phyloP scores from a whole-genome alignment of 208 protist species.

The Sergeia podlipaevii region DNA sequence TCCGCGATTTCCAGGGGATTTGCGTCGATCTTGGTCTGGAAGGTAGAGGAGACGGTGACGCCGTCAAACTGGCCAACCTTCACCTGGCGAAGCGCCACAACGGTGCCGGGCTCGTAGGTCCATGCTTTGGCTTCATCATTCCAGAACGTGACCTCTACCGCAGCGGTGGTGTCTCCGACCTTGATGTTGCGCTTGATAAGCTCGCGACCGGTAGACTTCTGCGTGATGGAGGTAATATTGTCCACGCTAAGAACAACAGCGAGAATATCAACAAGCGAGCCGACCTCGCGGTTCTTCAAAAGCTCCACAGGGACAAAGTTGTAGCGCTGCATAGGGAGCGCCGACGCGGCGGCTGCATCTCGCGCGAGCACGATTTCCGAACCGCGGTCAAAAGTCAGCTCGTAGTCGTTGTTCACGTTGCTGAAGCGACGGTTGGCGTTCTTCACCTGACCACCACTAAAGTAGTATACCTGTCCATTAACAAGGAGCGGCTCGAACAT shows the following conservation, averaged over 20 bases:
- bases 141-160: slow-evolving; percentile 88
- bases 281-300: slow-evolving; percentile 86
- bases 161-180: slow-evolving; percentile 71
- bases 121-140: slow-evolving; percentile 82
- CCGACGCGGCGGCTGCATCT: slow-evolving; percentile 35
- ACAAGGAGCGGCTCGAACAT: slow-evolving; percentile 82
- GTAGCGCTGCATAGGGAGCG: slow-evolving; percentile 77
- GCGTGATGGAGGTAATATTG: slow-evolving; percentile 64
- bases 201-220: slow-evolving; percentile 79
- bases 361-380: slow-evolving; percentile 73
- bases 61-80: slow-evolving; percentile 86
- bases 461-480: slow-evolving; percentile 90
- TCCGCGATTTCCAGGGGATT: slow-evolving; percentile 74
- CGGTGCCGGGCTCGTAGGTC: slow-evolving; percentile 50
- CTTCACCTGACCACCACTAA: slow-evolving; percentile 90
- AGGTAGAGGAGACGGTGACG: slow-evolving; percentile 78
- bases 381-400: slow-evolving; percentile 84
- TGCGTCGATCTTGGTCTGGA: slow-evolving; percentile 78
- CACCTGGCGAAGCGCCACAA: slow-evolving; percentile 80
- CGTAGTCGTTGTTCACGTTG: slow-evolving; percentile 93
- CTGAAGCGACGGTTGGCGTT: slow-evolving; percentile 89
- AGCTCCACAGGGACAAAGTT: slow-evolving; percentile 88
- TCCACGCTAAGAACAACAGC: slow-evolving; percentile 75
- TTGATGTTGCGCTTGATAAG: slow-evolving; percentile 81
- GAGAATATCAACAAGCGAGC: slow-evolving; percentile 81